phyloP scores from a whole-genome alignment of 2,329 filamentous ascomycete genomes.

The Sporothrix brunneoviolacea region DNA sequence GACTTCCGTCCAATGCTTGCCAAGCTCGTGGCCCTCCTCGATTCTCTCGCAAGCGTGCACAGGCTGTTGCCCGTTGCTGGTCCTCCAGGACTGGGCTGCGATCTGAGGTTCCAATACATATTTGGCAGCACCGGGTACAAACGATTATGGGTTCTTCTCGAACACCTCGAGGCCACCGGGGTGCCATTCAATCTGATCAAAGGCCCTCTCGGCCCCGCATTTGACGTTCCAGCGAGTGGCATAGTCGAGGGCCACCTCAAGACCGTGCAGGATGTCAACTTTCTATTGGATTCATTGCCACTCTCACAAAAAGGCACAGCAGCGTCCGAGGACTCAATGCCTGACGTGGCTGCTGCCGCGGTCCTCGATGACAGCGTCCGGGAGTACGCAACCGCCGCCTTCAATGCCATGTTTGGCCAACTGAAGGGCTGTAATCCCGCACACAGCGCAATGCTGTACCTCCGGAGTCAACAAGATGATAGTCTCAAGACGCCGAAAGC shows the following conservation, averaged over 20 bases:
- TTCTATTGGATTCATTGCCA: not conserved
- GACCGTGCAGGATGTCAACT: not conserved
- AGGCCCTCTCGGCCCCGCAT: too few relatives aligned
- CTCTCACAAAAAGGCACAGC: not conserved
- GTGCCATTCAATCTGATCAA: not conserved
- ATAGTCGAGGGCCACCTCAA: not conserved
- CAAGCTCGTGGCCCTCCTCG: not conserved
- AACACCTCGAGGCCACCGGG: too few relatives aligned
- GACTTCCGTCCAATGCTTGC: not conserved
- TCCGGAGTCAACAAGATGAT: not conserved
- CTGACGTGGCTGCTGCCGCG: not conserved
- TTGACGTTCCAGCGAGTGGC: not conserved
- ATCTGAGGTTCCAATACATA: too few relatives aligned
- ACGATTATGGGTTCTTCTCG: too few relatives aligned
- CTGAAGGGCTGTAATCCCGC: not conserved
- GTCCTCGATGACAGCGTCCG: not conserved
- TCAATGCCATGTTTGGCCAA: not conserved
- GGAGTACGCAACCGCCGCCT: not conserved
- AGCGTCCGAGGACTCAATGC: not conserved
- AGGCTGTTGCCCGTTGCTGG: too few relatives aligned
- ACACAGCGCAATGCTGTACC: not conserved
- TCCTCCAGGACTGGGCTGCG: too few relatives aligned
- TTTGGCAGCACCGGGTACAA: too few relatives aligned
- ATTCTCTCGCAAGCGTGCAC: not conserved
- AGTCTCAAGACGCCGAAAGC: not conserved